Evolutionary conservation across 192 early-diverging fungal genomes (phyloP), one percentile per base, ranked within the genome.

Genomic region (Coemansia sp.): DNA sequence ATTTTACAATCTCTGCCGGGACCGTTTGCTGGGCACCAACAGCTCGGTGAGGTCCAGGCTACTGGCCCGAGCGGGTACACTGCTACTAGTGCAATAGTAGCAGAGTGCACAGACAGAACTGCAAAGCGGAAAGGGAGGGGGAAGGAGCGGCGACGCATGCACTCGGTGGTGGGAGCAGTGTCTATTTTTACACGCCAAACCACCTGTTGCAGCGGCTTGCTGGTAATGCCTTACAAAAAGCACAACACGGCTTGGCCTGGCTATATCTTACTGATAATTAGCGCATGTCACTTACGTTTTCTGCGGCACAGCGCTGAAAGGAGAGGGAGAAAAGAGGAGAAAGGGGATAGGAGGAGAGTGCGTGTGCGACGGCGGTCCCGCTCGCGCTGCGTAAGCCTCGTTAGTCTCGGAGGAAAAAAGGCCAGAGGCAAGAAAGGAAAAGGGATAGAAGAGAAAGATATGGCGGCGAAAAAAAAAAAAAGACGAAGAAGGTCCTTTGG

Each of bases 361-460:
- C 21, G 23, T 23, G 48, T 26, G 48, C 20, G 48, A 50, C 48
- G 23, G 23, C 48, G 23, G 48, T 50, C 48, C 48, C 48, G 48
- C 48, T 23, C 48, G 48, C 48, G 48, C 48, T 50, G 21, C 48
- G 48, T 50, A 26, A 26, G 23, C 48, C 48, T 50, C 48, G 48
- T 26, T 50, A 50, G 48, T 50, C 48, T 50, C 23, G 25, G 31
- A 50, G 43, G 20, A 14, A 9, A 45, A 50, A 50, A 50, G 21
- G 48, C 48, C 48, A 26, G 23, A 50, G 48, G 48, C 48, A 50
- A 21, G 48, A 50, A 26, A 50, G 48, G 48, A 26, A 45, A 45
- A 26, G 48, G 20, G 23, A 50, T 26, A 50, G 21, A 50, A 23
- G 21, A 23, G n/a, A 21, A 25, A 23, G 23, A 12, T 26, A 21